Conservation (phyloP, 78 protist genomes). For the Creolimax fragrantissima region DNA sequence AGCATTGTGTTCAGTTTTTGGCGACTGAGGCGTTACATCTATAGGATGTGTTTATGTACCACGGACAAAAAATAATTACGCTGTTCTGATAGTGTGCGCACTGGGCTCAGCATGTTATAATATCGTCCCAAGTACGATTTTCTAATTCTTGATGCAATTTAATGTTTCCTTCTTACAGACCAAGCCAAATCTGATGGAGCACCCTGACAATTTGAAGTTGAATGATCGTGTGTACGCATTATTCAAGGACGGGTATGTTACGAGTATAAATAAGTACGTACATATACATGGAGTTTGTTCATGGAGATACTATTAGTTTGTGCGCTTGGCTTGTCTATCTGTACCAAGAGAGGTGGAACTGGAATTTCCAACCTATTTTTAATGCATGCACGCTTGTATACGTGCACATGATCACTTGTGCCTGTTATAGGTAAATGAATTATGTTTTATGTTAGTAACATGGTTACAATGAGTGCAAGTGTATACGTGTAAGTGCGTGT, state of each 20-base stretch:
- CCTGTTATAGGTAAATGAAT: no score
- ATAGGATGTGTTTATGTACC: background rate
- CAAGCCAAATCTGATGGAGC: background rate
- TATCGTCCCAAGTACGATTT: background rate
- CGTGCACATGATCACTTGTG: no score
- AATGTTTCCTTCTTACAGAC: background rate
- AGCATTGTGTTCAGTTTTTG: background rate
- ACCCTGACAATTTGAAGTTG: background rate
- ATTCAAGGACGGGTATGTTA: background rate
- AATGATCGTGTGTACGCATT: background rate
- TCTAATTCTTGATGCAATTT: background rate
- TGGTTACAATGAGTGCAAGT: background rate
- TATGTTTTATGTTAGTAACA: background rate
- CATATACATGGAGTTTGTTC: no score
- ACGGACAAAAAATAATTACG: background rate
- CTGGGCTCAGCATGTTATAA: background rate
- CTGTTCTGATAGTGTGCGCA: background rate
- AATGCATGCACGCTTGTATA: no score
- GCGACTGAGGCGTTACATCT: background rate
- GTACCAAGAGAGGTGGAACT: no score
- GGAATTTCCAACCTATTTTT: no score
- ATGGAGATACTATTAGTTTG: no score
- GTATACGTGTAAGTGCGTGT: background rate
- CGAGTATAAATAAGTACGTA: no score
- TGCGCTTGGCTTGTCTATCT: no score